Base-by-base conservation (phyloP, 352 stramenopile genomes). In the Globisporangium nagaii region DNA sequence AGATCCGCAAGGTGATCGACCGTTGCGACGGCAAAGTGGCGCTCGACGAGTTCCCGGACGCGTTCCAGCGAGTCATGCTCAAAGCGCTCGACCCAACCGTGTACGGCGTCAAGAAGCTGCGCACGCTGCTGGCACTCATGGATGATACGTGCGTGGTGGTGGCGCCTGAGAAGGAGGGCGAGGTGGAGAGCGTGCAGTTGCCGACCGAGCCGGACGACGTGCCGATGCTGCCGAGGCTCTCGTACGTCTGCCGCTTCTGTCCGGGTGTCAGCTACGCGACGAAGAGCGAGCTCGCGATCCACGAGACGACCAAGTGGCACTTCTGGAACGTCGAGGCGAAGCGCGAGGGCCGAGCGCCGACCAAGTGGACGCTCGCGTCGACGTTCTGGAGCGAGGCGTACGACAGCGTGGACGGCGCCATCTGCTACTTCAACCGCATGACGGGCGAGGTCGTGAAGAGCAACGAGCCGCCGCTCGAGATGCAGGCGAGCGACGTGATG, bases 271-370 rank as follows among this genome's bases (percentile, higher is more conserved):
- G 70, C 45, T 93, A 81, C 60, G 68, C 62, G n/a, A 84, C 76
- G n/a, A 54, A 59, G 2, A 41, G 55, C 15, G 82, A 93, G 44
- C 63, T 93, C 5, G 50, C 56, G 27, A 73, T 70, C 9, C 82
- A 92, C 53, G 76, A 89, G 52, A 63, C 66, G 32, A 89, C 79
- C n/a, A 86, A 88, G 55, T 93, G 82, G 82, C 82, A 93, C 46
- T 69, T 55, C n/a, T 88, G 75, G 78, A 93, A 93, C 48, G 19
- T 76, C 10, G 8, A 59, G 35, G 66, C 74, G 7, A 77, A 87
- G 19, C 47, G 42, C 9, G 55, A 73, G 45, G 70, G 65, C 27
- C 61, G 63, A 8, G 52, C 66, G 42, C 69, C 73, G 6, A 67
- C 39, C 11, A 77, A 74, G 39, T 90, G 67, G 63, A 88, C 75